Conservation (phyloP, 345 rosid genomes). For the Heritiera fomes region DNA sequence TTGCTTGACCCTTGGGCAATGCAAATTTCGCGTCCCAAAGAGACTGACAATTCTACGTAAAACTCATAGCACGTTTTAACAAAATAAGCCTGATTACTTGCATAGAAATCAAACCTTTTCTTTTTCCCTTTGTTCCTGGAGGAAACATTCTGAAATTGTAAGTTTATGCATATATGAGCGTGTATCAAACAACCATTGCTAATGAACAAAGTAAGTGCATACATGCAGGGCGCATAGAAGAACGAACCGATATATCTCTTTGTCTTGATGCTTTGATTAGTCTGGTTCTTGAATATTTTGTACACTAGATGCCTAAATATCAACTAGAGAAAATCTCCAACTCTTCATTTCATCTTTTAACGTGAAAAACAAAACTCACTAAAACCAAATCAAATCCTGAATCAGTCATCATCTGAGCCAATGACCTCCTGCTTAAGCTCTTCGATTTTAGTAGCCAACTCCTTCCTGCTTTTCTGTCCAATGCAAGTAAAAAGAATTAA, state of each 20-base stretch:
- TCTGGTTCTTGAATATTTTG: constrained; percentile 16
- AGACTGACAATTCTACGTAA: too few relatives aligned
- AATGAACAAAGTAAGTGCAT: neutral
- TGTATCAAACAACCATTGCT: neutral
- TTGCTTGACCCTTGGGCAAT: too few relatives aligned
- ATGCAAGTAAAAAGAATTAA: neutral
- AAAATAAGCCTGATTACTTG: neutral
- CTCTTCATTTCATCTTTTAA: constrained; percentile 9
- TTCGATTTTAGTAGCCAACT: constrained; percentile 58
- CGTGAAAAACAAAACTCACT: neutral
- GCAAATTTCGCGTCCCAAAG: too few relatives aligned
- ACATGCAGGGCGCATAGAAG: neutral
- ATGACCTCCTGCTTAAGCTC: constrained; percentile 71
- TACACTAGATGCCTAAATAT: constrained; percentile 17
- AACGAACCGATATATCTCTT: neutral
- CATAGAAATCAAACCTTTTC: neutral
- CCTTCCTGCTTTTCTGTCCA: constrained; percentile 66
- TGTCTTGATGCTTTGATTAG: constrained; percentile 18
- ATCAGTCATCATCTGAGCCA: constrained; percentile 56
- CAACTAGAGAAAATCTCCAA: neutral
- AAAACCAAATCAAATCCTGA: neutral
- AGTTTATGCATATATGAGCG: neutral
- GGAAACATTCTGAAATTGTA: neutral
- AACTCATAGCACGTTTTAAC: too few relatives aligned
- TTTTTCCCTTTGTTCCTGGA: neutral